Base-by-base conservation (phyloP, 1,139 yeast species). In the Magnusiomyces tetraspermus region DNA sequence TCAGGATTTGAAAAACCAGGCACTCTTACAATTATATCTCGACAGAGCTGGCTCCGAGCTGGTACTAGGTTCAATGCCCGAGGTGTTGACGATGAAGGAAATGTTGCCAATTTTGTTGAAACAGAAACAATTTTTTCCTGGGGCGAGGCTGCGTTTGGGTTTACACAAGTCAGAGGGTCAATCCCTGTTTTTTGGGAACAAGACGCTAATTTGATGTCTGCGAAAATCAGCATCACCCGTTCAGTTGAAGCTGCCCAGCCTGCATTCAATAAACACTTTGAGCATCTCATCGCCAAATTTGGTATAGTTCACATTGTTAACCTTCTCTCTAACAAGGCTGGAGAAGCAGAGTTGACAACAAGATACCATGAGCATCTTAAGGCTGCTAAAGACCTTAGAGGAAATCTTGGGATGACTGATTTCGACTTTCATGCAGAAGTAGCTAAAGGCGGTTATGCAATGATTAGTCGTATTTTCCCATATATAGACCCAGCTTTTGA, bases 161-260 rank as follows among this genome's bases (percentile, higher is more conserved):
- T 83, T 66, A 80, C 85, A 1, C 96, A 90, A 67, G 79, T 92
- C 17, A 75, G 99, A 66, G 99, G 99, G 2, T 85, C 96, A 17
- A 92, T 92, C 2, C 98, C 99, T 0, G 76, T 94, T 1, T 94
- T 94, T 65, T 94, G 98, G 98, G 98, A 94, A 66, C 99, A 94
- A 67, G 97, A 90, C 63, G 82, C 95, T 1, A 83, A 87, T 13
- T 70, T 83, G 53, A 71, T 83, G 17, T 65, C 81, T 48, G 84
- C 92, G 19, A 92, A 90, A 66, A 87, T 92, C 50, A 85, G 86
- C 40, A 76, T 94, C 13, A 89, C 97, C 0, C 75, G 98, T 61
- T 86, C 96, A 1, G 70, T 78, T 28, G 97, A 89, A 59, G 98
- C 97, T 0, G 83, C 97, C 0, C 96, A 88, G 63, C 95, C 96